Evolutionary conservation across 306 rosid species (phyloP), one percentile per base, ranked within the genome.

Genomic region (Prunus campanulata): DNA sequence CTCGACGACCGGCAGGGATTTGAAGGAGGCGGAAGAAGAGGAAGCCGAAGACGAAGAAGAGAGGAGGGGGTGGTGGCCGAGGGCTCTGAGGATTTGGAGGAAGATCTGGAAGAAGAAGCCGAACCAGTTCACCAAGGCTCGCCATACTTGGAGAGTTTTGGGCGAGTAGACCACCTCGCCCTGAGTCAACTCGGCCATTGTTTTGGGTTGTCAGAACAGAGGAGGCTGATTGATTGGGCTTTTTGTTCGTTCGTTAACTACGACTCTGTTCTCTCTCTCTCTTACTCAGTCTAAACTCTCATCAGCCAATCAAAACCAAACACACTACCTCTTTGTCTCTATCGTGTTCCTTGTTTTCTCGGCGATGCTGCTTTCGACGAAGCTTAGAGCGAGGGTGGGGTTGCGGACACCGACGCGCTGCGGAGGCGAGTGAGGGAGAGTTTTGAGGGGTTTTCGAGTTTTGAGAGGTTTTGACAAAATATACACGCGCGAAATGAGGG

Each of bases 151-250:
- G 75, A 83, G 87, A 68, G 91, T 86, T 69, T 88, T 77, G 6
- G 88, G 88, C 44, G 88, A 85, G 91, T 85, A 90, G 11, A 65
- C 80, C 76, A 83, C 93, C 89, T 95, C 97, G 42, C 86, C 59
- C 90, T 87, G 97, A 87, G 91, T 87, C 96, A 95, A 93, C 97
- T 95, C 98, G 60, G 96, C 92, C 97, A 93, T 92, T 72, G n/a
- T 44, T 24, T 56, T 35, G 3, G 66, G 46, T 19, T 35, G 71
- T 46, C 55, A 67, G 30, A 66, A 19, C n/a, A 29, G 39, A 44
- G 44, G 20, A 30, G 5, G 29, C 46, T 59, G 44, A 60, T 56
- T 25, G 68, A 60, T 73, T 25, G 3, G 65, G n/a, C 22, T 15
- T 10, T 25, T 18, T 27, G n/a, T 13, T 68, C 71, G 35, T 25